phyloP scores from a whole-genome alignment of 1,284 basidiomycete genomes.

The Ceratobasidium sp. region DNA sequence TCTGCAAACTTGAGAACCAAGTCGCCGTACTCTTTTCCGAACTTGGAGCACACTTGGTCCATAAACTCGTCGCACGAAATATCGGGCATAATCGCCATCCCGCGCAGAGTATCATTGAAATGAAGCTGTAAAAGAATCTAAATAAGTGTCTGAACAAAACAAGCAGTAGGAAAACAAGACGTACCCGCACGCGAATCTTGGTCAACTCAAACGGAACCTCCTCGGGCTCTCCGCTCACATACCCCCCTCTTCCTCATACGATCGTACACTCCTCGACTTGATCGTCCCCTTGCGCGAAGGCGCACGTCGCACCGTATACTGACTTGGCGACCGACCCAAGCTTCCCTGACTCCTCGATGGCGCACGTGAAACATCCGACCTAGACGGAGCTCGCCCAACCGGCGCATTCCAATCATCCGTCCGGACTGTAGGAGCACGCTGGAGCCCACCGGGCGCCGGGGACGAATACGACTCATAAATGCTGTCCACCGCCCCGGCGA shows the following conservation, averaged over 20 bases:
- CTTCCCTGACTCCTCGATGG: conserved; percentile 51
- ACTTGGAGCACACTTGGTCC: conserved; percentile 74
- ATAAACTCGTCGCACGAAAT: conserved; percentile 74
- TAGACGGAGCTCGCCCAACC: conserved; percentile 46
- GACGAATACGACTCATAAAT: conserved; percentile 55
- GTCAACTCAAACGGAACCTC: conserved; percentile 68
- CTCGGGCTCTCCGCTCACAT: conserved; percentile 63
- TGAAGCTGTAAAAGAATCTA: conserved; percentile 62
- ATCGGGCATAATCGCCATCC: conserved; percentile 77
- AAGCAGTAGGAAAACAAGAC: conserved; percentile 44
- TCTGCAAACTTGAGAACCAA: conserved; percentile 80
- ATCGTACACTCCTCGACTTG: conserved; percentile 35
- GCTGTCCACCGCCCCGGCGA: conserved; percentile 63
- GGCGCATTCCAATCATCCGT: conserved; percentile 56
- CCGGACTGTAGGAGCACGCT: conserved; percentile 52
- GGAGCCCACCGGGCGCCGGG: conserved; percentile 42
- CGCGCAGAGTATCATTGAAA: conserved; percentile 78
- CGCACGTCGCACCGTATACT: conserved; percentile 5
- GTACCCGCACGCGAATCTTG: conserved; percentile 83
- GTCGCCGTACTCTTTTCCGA: conserved; percentile 60
- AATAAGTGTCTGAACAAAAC: background rate
- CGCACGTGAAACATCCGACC: conserved; percentile 45
- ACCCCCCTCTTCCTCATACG: conserved; percentile 78
- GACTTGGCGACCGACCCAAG: conserved; percentile 15
- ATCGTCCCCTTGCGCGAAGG: conserved; percentile 15